phyloP scores from a whole-genome alignment of 352 stramenopile species.

The Pythium dissimile region DNA sequence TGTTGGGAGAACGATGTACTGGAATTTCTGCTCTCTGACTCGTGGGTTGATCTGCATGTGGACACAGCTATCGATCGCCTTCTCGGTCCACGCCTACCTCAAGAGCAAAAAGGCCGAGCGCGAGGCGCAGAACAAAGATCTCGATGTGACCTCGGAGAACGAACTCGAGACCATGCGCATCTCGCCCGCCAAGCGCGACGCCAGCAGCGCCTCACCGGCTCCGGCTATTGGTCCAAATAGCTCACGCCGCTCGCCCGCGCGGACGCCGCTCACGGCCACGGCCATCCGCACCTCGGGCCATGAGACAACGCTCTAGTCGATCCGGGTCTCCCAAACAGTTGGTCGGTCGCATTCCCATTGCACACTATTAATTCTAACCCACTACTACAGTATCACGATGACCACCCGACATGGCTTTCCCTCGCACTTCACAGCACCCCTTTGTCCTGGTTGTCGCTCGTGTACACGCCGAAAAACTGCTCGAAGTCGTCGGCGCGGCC shows the following conservation, averaged over 20 bases:
- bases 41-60: background rate
- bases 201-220: constrained; percentile 2
- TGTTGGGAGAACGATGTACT: too few species aligned
- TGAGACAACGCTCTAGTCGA: constrained; percentile 24
- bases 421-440: constrained; percentile 12
- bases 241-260: constrained; percentile 12
- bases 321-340: too few species aligned
- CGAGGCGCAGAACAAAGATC: constrained; percentile 8
- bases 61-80: constrained; percentile 21
- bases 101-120: constrained; percentile 27
- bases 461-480: constrained; percentile 56
- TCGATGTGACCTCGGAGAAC: constrained; percentile 16
- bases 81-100: constrained; percentile 24
- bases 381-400: background rate
- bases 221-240: background rate
- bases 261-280: constrained; percentile 9
- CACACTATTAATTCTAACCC: background rate
- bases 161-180: constrained; percentile 24
- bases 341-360: background rate
- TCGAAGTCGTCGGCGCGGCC: constrained; percentile 38
- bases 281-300: constrained; percentile 18
- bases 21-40: background rate
- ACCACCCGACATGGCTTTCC: too few species aligned
- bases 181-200: constrained; percentile 19
- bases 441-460: constrained; percentile 42